Conservation (phyloP, 2,329 filamentous ascomycete genomes). For the Acrodontium crateriforme region DNA sequence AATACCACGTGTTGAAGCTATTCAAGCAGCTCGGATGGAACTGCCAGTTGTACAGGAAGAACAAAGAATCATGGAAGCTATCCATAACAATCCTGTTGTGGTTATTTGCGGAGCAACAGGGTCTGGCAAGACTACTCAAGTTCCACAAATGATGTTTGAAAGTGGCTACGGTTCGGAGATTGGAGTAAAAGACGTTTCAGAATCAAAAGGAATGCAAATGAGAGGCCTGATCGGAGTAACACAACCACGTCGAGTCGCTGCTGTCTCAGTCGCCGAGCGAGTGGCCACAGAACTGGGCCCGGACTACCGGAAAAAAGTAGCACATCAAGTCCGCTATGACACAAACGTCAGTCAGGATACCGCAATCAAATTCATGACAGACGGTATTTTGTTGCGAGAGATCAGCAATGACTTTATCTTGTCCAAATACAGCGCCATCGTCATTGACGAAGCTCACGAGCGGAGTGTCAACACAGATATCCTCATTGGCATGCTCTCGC, state of each 20-base stretch:
- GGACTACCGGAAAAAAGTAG: conserved; percentile 60
- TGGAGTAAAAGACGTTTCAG: conserved; percentile 32
- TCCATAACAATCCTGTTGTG: conserved; percentile 79
- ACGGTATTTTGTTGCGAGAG: conserved; percentile 86
- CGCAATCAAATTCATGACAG: conserved; percentile 96
- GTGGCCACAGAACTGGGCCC: conserved; percentile 69
- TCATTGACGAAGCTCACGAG: conserved; percentile 96
- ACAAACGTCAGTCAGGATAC: conserved; percentile 67
- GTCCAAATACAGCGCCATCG: conserved; percentile 78
- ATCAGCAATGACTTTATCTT: conserved; percentile 79
- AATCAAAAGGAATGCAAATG: conserved; percentile 1
- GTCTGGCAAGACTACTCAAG: conserved; percentile 93
- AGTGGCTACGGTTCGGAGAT: conserved; percentile 71
- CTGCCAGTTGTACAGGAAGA: conserved; percentile 90
- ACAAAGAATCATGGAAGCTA: conserved; percentile 94
- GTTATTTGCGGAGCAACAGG: conserved; percentile 91
- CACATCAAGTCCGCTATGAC: conserved; percentile 89
- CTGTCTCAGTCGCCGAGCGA: conserved; percentile 91
- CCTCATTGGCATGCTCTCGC: conserved; percentile 89
- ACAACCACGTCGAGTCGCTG: conserved; percentile 85
- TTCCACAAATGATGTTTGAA: conserved; percentile 92
- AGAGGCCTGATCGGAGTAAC: conserved; percentile 83
- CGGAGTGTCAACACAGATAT: conserved; percentile 96
- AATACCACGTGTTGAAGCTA: conserved; percentile 54
- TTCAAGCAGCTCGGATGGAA: conserved; percentile 64